Evolutionary conservation across 805 yeast genomes (phyloP).

Genomic region (Lachancea fermentati): DNA sequence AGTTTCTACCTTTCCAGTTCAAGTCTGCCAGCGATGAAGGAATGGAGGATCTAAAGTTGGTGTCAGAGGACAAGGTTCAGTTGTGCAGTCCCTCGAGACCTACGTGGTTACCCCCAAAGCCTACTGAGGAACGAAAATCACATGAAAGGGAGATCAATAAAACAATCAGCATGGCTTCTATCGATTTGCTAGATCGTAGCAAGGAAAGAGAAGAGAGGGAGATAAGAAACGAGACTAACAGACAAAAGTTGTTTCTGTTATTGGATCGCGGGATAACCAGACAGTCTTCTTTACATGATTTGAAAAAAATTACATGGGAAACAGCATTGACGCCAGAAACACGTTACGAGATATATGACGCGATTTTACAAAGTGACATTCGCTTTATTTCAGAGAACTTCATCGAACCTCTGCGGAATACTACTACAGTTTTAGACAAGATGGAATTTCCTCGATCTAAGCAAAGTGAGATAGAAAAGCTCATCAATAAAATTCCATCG

Average conservation of each 20-base stretch:
- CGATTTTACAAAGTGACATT: constrained; percentile 22
- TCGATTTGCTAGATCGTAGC: constrained; percentile 28
- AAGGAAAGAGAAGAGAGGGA: constrained; percentile 23
- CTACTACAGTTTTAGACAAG: constrained; percentile 26
- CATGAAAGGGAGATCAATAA: constrained; percentile 54
- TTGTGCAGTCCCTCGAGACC: constrained; percentile 59
- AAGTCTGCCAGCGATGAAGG: constrained; percentile 36
- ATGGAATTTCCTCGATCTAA: constrained; percentile 31
- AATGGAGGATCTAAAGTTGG: constrained; percentile 53
- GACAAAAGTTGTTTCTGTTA: constrained; percentile 22
- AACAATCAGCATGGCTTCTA: constrained; percentile 31
- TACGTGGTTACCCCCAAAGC: constrained; percentile 66
- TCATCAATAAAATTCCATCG: constrained; percentile 17
- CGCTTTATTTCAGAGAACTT: constrained; percentile 21
- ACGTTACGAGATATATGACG: constrained; percentile 20
- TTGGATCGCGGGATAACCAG: constrained; percentile 31
- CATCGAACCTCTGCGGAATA: constrained; percentile 37
- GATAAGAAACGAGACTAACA: constrained; percentile 25
- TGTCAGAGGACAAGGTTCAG: constrained; percentile 56
- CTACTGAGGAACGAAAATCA: constrained; percentile 41
- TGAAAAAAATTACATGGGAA: constrained; percentile 29
- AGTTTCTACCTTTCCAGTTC: constrained; percentile 35
- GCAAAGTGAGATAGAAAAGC: constrained; percentile 25
- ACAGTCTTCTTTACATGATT: constrained; percentile 23
- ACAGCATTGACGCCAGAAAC: constrained; percentile 22